phyloP scores from a whole-genome alignment of 768 basidiomycete genomes.

The Suillus subluteus region DNA sequence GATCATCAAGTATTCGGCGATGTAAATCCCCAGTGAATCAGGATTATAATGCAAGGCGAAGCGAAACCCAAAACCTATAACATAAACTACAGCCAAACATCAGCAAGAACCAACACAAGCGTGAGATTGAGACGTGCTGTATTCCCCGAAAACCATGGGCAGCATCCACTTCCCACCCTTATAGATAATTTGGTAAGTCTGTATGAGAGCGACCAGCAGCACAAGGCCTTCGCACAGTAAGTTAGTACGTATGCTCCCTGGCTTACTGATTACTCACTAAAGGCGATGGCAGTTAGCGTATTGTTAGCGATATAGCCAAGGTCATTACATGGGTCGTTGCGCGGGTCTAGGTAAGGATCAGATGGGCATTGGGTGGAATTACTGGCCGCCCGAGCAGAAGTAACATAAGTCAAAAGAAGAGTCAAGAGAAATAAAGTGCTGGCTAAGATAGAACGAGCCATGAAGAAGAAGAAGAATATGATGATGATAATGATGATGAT shows the following conservation, averaged over 20 bases:
- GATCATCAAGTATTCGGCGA: slow-evolving; percentile 60
- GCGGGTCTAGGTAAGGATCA: slow-evolving; percentile 52
- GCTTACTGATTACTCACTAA: slow-evolving; percentile 36
- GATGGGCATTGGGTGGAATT: slow-evolving; percentile 23
- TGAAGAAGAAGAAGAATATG: neutral
- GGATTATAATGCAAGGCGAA: slow-evolving; percentile 58
- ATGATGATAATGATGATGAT: neutral
- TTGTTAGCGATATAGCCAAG: slow-evolving; percentile 61
- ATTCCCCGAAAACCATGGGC: slow-evolving; percentile 62
- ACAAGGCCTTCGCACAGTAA: slow-evolving; percentile 36
- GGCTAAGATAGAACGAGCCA: neutral
- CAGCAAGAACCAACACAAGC: neutral
- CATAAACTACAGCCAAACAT: slow-evolving; percentile 46
- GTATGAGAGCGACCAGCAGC: slow-evolving; percentile 44
- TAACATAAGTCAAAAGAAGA: slow-evolving; percentile 5
- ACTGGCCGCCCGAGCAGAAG: slow-evolving; percentile 7
- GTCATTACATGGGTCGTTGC: slow-evolving; percentile 55
- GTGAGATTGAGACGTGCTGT: slow-evolving; percentile 40
- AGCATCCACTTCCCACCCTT: slow-evolving; percentile 63
- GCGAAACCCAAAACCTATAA: slow-evolving; percentile 56
- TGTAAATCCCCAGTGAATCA: slow-evolving; percentile 55
- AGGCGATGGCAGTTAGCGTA: slow-evolving; percentile 51
- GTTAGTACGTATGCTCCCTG: too few species aligned
- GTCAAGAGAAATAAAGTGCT: slow-evolving; percentile 1
- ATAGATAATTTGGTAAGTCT: slow-evolving; percentile 45